These are phyloP conservation scores for Colletotrichum tabaci DNA, from an alignment of 2,329 filamentous ascomycete genomes.

Conservation along the genomic window DNA sequence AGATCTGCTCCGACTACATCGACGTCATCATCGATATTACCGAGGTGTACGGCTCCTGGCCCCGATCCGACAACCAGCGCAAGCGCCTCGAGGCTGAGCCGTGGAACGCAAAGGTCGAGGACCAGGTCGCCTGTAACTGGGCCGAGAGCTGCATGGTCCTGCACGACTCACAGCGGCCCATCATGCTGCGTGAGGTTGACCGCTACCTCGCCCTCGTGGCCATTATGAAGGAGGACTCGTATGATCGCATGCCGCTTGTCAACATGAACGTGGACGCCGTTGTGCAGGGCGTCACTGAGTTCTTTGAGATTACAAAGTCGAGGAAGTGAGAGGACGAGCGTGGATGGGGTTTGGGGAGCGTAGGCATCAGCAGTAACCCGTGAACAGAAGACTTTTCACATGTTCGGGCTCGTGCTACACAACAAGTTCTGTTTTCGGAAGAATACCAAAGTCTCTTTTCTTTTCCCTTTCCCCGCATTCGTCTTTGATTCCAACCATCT, in stretches of 20 bases:
- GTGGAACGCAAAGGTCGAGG: constrained; percentile 74
- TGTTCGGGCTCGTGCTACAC: not conserved
- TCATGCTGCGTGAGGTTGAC: constrained; percentile 79
- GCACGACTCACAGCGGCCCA: constrained; percentile 74
- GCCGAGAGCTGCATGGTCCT: constrained; percentile 79
- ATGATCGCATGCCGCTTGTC: constrained; percentile 86
- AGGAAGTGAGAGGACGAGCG: constrained; percentile 52
- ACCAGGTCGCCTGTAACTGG: constrained; percentile 76
- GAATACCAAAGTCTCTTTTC: constrained; percentile 5
- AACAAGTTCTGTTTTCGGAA: not conserved
- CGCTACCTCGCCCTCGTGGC: constrained; percentile 86
- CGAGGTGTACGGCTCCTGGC: constrained; percentile 90
- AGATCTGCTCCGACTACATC: constrained; percentile 98
- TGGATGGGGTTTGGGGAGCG: not conserved
- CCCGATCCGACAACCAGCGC: constrained; percentile 68
- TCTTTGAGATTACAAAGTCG: constrained; percentile 81
- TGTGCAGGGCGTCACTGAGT: constrained; percentile 83
- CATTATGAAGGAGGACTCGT: constrained; percentile 88
- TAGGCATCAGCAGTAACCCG: not conserved
- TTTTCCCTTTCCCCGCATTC: not conserved
- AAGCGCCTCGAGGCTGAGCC: constrained; percentile 71
- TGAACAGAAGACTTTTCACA: not conserved
- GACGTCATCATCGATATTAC: constrained; percentile 98
- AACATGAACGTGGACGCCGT: constrained; percentile 91
- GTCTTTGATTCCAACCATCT: not conserved